Conservation (phyloP, 1,139 yeast species). For the Pichia sp. region DNA sequence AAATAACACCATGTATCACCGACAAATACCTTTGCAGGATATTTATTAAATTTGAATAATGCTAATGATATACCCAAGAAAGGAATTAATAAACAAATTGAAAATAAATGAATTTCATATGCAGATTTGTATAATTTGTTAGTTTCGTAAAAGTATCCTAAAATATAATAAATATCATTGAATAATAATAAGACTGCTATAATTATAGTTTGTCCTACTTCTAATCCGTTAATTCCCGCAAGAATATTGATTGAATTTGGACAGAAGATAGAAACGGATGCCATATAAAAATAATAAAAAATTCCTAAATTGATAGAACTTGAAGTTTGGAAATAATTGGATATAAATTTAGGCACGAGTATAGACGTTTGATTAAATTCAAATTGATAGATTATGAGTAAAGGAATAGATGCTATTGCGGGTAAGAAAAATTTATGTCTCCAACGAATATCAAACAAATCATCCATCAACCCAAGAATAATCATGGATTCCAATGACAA, state of each 20-base stretch:
- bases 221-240: slow-evolving; percentile 95
- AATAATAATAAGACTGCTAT: slow-evolving; percentile 62
- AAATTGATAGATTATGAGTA: slow-evolving; percentile 83
- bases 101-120: slow-evolving; percentile 75
- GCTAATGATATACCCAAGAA: slow-evolving; percentile 82
- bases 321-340: slow-evolving; percentile 29
- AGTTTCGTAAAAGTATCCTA: slow-evolving; percentile 40
- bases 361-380: slow-evolving; percentile 92
- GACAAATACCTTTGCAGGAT: slow-evolving; percentile 87
- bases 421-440: slow-evolving; percentile 94
- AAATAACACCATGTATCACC: slow-evolving; percentile 98
- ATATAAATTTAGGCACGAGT: slow-evolving; percentile 71
- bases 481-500: slow-evolving; percentile 80
- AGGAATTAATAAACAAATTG: slow-evolving; percentile 75
- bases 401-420: slow-evolving; percentile 88
- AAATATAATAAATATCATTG: slow-evolving; percentile 56
- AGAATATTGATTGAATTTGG: slow-evolving; percentile 95
- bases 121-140: slow-evolving; percentile 37
- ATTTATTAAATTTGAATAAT: slow-evolving; percentile 74
- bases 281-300: slow-evolving; percentile 84
- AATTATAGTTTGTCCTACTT: slow-evolving; percentile 89
- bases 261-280: slow-evolving; percentile 82
- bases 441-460: slow-evolving; percentile 93
- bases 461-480: slow-evolving; percentile 86
- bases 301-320: slow-evolving; percentile 66